Base-by-base conservation (phyloP, 345 rosid genomes). In the Melaleuca alternifolia region DNA sequence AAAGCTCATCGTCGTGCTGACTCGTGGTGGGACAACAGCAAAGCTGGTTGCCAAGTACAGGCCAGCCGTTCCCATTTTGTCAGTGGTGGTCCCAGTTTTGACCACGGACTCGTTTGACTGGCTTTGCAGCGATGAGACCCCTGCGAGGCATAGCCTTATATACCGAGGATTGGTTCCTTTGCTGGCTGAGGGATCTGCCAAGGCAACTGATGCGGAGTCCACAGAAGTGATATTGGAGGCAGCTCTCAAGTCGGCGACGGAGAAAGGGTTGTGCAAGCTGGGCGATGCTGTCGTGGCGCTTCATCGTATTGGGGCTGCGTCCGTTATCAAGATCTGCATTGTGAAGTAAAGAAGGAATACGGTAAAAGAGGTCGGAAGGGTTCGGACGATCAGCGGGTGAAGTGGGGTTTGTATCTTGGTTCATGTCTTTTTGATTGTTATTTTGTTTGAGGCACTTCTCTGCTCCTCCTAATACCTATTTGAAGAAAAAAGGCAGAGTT, bases 21-120 rank as follows among this genome's bases (percentile, higher is more conserved):
- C 88, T 13, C 88, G 88, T 14, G 88, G 88, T n/a, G 88, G 88
- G 30, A 84, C 86, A 12, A 87, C 88, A 13, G 88, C 88, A 1
- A 87, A 87, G 86, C 76, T 87, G 83, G 88, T 87, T 11, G 88
- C 88, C n/a, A 87, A 87, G 86, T 87, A 87, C 86, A 71, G 88
- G 54, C 88, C 88, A 6, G 88, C 88, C 5, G 88, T 87, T 44
- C 88, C 88, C 21, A 84, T 87, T 30, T 76, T 87, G 75, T 87
- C 88, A 1, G 88, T 87, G 53, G 88, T 87, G 23, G 88, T 87
- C 84, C 86, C 88, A 1, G 88, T 83, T 28, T 51, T 87, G 83
- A 87, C 88, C 46, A 87, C 88, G 7, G 86, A 87, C 83, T 87
- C 83, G 3, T 84, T 87, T 2, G 86, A 87, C 86, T 87, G 88